phyloP scores from a whole-genome alignment of 495 filamentous ascomycete species.

The Annulohypoxylon maeteangense region DNA sequence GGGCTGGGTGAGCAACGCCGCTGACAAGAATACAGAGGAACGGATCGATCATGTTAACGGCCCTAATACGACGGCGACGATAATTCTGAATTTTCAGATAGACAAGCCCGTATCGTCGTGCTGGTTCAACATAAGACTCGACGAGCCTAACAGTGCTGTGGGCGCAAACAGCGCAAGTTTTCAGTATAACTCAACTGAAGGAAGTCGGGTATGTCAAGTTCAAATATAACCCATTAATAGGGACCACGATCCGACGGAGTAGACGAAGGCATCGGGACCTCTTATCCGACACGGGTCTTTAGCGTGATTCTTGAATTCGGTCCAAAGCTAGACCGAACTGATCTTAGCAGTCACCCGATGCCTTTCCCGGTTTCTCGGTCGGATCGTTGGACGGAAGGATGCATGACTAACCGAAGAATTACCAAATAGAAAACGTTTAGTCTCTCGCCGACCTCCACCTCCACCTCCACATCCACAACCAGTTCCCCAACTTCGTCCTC shows the following conservation, averaged over 20 bases:
- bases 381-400: background rate
- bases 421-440: slow-evolving; percentile 33
- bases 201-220: slow-evolving; percentile 14
- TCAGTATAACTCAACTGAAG: slow-evolving; percentile 12
- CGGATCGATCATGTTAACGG: background rate
- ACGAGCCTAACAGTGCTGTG: background rate
- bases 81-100: slow-evolving; percentile 6
- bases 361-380: slow-evolving; percentile 8
- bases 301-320: slow-evolving; percentile 20
- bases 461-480: slow-evolving; percentile 6
- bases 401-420: background rate
- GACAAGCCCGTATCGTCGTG: background rate
- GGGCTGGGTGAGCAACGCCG: background rate
- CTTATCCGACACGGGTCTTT: background rate
- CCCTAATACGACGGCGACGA: background rate
- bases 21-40: slow-evolving; percentile 13
- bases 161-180: slow-evolving; percentile 10
- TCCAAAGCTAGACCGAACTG: slow-evolving; percentile 13
- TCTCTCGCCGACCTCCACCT: background rate
- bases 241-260: background rate
- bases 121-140: slow-evolving; percentile 13
- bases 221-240: background rate
- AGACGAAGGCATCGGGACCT: background rate
- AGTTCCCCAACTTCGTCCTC: slow-evolving; percentile 8
- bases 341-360: background rate